Base-by-base conservation (phyloP, 768 basidiomycete species). In the Hygrophorus russula region DNA sequence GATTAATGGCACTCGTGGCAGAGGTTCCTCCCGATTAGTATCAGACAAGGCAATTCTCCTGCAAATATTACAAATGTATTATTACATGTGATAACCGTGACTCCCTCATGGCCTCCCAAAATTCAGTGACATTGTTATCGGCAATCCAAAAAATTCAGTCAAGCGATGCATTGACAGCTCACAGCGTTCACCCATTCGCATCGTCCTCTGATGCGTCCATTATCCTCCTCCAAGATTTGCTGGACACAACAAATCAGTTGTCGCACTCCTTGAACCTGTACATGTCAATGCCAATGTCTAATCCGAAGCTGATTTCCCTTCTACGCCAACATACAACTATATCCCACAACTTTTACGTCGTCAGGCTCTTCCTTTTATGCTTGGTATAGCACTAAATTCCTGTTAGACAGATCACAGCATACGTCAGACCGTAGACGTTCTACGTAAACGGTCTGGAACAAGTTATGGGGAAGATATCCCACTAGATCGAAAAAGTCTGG, bases 381-480 rank as follows among this genome's bases (percentile, higher is more conserved):
- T 41, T 14, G 41, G 19, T 31, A 18, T 36, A 24, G 33, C 37
- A 51, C 49, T 37, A 52, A 36, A 19, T 28, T 41, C 41, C 39
- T 51, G 48, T 52, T 51, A 81, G 79, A 68, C 76, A 50, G 73
- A 74, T 49, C 71, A 69, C 53, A 73, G 65, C 47, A 64, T 68
- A n/a, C 66, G 65, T 31, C 66, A 74, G 50, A 67, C 74, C 15
- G 59, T 73, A 14, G 62, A 67, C 17, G 57, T 68, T 7, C 58
- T 82, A 9, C 65, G 67, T 34, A 67, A 66, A 40, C 68, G 73
- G 43, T 53, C 64, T 19, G 67, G 66, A 2, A 66, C 67, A 32
- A 61, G 54, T 15, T 84, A 79, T 51, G 78, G 79, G 37, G 80
- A 81, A 64, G 76, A 75, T 52, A 67, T 81, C 29, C 82, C 82